A percentile compares a stretch with the other conserved stretches of the same genome.
Evolutionary conservation across 768 basidiomycete genomes (phyloP).

Genomic region (Rhodotorula toruloides): DNA sequence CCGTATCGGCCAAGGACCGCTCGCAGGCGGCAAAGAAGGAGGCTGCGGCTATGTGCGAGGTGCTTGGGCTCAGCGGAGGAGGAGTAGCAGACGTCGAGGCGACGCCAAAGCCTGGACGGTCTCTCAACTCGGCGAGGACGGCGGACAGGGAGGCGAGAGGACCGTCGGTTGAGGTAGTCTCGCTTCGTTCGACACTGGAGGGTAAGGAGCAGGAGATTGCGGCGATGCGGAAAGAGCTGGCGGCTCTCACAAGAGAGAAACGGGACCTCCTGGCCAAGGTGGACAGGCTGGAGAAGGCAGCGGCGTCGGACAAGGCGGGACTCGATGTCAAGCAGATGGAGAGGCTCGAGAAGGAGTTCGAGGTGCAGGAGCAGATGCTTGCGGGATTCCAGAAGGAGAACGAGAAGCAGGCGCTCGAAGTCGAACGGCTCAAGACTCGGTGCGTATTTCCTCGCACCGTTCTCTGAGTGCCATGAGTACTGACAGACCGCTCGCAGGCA

Average conservation of each 20-base stretch:
- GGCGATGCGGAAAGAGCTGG: conserved; percentile 2
- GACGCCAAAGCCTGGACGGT: not conserved
- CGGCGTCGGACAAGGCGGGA: not conserved
- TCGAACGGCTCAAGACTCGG: conserved; percentile 12
- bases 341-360: conserved; percentile 19
- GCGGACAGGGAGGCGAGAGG: not conserved
- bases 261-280: not conserved
- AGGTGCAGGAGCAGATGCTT: conserved; percentile 17
- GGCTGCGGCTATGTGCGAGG: conserved; percentile 1
- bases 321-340: conserved; percentile 30
- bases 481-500: not conserved
- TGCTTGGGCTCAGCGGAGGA: not conserved
- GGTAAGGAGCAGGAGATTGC: conserved; percentile 23
- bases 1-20: conserved; percentile 9
- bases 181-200: not conserved
- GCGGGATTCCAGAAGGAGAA: conserved; percentile 26
- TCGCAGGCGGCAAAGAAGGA: conserved; percentile 14
- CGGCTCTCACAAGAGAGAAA: conserved; percentile 1
- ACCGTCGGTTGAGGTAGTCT: not conserved
- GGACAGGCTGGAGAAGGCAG: not conserved
- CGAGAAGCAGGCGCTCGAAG: conserved; percentile 10
- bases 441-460: not conserved
- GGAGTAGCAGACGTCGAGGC: not conserved
- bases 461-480: too few relatives aligned
- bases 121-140: not conserved